Evolutionary conservation across 495 filamentous ascomycete genomes (phyloP).

Genomic region (Staphylotrichum longicolle): DNA sequence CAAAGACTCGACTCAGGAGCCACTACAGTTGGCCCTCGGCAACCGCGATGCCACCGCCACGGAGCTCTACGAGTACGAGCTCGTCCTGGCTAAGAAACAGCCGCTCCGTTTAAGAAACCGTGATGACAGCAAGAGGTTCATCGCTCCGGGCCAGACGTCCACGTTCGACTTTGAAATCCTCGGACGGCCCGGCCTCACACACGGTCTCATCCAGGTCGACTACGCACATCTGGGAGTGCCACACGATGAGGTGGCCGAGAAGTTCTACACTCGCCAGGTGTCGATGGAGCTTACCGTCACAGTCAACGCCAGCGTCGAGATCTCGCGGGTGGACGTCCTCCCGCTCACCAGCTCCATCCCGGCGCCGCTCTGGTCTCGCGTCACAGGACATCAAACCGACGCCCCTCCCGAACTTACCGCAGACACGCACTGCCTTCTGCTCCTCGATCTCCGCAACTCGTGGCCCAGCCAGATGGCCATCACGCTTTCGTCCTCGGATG

Average conservation of each 20-base stretch:
- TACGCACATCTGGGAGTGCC: conserved; percentile 70
- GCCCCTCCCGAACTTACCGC: conserved; percentile 32
- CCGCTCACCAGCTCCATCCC: conserved; percentile 60
- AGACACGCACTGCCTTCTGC: conserved; percentile 70
- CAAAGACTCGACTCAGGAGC: conserved; percentile 77
- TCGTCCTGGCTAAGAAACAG: conserved; percentile 70
- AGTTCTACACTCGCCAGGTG: conserved; percentile 81
- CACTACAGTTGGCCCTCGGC: conserved; percentile 68
- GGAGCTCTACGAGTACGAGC: conserved; percentile 81
- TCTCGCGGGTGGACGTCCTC: conserved; percentile 73
- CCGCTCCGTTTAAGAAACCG: conserved; percentile 64
- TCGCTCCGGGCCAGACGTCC: conserved; percentile 64
- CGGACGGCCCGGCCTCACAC: conserved; percentile 81
- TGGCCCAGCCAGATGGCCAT: conserved; percentile 78
- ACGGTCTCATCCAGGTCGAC: conserved; percentile 77
- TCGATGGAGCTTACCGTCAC: conserved; percentile 81
- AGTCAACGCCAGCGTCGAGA: conserved; percentile 84
- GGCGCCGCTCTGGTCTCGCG: conserved; percentile 45
- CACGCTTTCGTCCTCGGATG: conserved; percentile 43
- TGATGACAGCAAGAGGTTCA: conserved; percentile 53
- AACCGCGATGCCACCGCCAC: conserved; percentile 72
- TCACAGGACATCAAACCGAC: conserved; percentile 20
- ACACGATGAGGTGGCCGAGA: conserved; percentile 60
- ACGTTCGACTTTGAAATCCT: conserved; percentile 81
- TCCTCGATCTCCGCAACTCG: conserved; percentile 82